phyloP scores from a whole-genome alignment of 1,284 basidiomycete species.

The Earliella scabrosa region DNA sequence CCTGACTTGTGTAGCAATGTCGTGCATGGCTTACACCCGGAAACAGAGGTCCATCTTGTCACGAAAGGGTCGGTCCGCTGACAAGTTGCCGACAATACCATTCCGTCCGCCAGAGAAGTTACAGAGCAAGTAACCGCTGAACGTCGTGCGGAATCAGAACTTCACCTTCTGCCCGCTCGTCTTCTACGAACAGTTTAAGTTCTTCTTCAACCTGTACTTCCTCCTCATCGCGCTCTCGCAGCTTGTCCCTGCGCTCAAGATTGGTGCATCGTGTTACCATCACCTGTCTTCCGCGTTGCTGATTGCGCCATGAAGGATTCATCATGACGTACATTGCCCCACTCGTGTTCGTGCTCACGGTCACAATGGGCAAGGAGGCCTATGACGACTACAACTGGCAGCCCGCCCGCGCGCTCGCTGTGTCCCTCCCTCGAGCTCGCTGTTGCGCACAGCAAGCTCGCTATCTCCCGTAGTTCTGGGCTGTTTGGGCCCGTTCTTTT shows the following conservation, averaged over 20 bases:
- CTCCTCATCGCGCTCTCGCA: conserved; percentile 95
- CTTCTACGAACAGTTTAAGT: conserved; percentile 99
- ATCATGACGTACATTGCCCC: conserved; percentile 97
- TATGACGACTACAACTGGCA: conserved; percentile 99
- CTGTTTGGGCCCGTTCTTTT: too few species aligned
- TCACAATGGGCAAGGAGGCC: conserved; percentile 99
- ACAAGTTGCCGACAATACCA: conserved; percentile 79
- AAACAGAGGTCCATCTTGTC: conserved; percentile 37
- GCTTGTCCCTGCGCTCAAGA: conserved; percentile 95
- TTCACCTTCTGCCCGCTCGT: conserved; percentile 95
- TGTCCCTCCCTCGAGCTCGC: too few species aligned
- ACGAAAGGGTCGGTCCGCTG: conserved; percentile 45
- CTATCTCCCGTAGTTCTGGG: too few species aligned
- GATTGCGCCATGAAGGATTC: conserved; percentile 65
- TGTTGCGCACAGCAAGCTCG: too few species aligned
- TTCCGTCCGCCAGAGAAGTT: conserved; percentile 80
- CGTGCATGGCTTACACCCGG: neutral
- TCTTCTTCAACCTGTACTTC: conserved; percentile 99
- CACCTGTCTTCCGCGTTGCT: neutral
- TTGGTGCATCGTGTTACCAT: conserved; percentile 58
- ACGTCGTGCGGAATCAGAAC: conserved; percentile 96
- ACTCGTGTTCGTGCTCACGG: conserved; percentile 90
- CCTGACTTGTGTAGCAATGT: neutral
- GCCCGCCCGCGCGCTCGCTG: too few species aligned
- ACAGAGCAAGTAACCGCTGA: conserved; percentile 74